These are phyloP conservation scores for Bertia moriformis DNA, from an alignment of 2,329 filamentous ascomycete species.

Conservation along the genomic window DNA sequence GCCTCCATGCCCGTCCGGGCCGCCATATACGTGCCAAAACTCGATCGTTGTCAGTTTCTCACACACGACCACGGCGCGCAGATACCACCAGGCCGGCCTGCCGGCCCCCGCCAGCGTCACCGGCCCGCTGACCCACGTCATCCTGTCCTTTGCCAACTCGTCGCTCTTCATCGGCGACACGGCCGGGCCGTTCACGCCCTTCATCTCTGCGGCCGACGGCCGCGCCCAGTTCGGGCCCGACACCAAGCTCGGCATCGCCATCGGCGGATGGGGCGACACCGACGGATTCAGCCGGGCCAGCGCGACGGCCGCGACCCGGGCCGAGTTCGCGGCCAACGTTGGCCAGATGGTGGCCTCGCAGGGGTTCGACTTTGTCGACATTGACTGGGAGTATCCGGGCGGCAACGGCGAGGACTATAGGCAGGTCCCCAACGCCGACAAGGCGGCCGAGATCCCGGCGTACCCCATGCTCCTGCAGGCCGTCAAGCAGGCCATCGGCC, in stretches of 20 bases:
- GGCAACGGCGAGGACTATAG: constrained; percentile 36
- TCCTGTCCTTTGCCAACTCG: constrained; percentile 13
- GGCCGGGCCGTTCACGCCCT: constrained; percentile 8
- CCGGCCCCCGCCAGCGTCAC: constrained; percentile 4
- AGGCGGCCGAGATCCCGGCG: constrained; percentile 25
- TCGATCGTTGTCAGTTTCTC: too few species aligned
- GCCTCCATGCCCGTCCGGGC: background rate
- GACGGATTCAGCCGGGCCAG: constrained; percentile 10
- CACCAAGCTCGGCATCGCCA: constrained; percentile 29
- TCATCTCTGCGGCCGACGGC: constrained; percentile 11
- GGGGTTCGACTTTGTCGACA: constrained; percentile 29
- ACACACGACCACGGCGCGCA: too few species aligned
- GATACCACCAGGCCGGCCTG: constrained; percentile 5
- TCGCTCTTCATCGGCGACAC: constrained; percentile 11
- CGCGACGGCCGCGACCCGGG: constrained; percentile 18
- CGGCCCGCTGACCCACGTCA: constrained; percentile 13
- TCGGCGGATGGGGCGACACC: constrained; percentile 25
- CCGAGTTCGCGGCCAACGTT: constrained; percentile 26
- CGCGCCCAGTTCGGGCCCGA: constrained; percentile 21
- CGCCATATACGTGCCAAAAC: too few species aligned
- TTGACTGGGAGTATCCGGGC: constrained; percentile 26
- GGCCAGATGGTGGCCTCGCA: constrained; percentile 23
- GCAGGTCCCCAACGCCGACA: constrained; percentile 22
- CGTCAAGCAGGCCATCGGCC: constrained; percentile 24
- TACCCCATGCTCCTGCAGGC: constrained; percentile 27